Evolutionary conservation across 2,329 filamentous ascomycete genomes (phyloP).

Genomic region (Rhinocladiella similis): DNA sequence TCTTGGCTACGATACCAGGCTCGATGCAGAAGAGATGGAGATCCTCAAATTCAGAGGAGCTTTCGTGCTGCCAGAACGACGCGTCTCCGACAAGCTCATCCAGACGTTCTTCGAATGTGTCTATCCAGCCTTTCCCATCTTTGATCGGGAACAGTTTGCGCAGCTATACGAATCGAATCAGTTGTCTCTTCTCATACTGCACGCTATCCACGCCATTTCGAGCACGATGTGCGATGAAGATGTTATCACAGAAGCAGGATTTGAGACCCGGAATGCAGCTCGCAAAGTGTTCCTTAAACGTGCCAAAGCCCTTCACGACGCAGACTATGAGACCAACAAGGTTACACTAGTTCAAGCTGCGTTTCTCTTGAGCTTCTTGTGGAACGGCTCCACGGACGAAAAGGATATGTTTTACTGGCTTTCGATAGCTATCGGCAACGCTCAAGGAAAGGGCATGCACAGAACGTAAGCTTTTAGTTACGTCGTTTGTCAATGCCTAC

Average conservation of each 20-base stretch:
- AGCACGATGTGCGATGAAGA: slow-evolving; percentile 90
- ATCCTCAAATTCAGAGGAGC: slow-evolving; percentile 90
- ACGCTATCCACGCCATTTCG: too few relatives aligned
- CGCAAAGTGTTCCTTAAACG: slow-evolving; percentile 52
- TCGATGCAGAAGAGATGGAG: slow-evolving; percentile 92
- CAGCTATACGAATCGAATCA: slow-evolving; percentile 93
- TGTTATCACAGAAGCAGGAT: slow-evolving; percentile 51
- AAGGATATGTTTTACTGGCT: slow-evolving; percentile 20
- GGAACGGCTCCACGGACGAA: slow-evolving; percentile 27
- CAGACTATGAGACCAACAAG: slow-evolving; percentile 23
- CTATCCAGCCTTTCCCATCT: slow-evolving; percentile 87
- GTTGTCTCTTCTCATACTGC: too few relatives aligned
- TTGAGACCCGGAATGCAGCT: slow-evolving; percentile 61
- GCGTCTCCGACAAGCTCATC: slow-evolving; percentile 87
- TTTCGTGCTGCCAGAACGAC: slow-evolving; percentile 81
- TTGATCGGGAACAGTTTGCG: slow-evolving; percentile 87
- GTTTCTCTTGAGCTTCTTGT: slow-evolving; percentile 30
- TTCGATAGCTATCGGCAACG: slow-evolving; percentile 74
- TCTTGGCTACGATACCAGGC: too few relatives aligned
- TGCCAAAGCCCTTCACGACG: slow-evolving; percentile 27
- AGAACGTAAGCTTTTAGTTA: too few relatives aligned
- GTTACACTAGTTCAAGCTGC: slow-evolving; percentile 24
- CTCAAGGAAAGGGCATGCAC: slow-evolving; percentile 96
- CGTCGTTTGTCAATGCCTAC: too few relatives aligned
- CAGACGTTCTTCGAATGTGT: slow-evolving; percentile 95